These are phyloP conservation scores for Pleurotus ostreatus DNA, from an alignment of 768 basidiomycete species.

Conservation along the genomic window DNA sequence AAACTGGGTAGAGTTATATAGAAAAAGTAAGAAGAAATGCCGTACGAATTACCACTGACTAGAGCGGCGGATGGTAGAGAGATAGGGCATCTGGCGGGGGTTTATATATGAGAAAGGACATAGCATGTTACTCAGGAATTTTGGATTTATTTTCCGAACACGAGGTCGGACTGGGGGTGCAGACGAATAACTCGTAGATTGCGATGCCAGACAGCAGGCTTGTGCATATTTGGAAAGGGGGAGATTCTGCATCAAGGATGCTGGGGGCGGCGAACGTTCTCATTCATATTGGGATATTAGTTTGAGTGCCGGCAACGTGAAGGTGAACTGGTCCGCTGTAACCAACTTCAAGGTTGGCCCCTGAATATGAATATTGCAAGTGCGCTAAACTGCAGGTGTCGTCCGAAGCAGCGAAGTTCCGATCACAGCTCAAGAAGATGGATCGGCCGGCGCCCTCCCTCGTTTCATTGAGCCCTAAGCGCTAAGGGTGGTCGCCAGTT, in stretches of 20 bases:
- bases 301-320: neutral
- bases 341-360: neutral
- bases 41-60: conserved; percentile 13
- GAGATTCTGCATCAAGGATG: neutral
- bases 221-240: neutral
- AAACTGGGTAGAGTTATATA: conserved; percentile 13
- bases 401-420: neutral
- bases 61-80: conserved; percentile 16
- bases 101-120: conserved; percentile 13
- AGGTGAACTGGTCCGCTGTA: conserved; percentile 1
- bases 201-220: neutral
- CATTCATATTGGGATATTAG: conserved; percentile 5
- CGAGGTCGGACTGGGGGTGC: conserved; percentile 1
- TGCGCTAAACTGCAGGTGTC: neutral
- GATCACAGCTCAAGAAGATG: neutral
- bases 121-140: conserved; percentile 5
- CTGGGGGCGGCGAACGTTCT: conserved; percentile 5
- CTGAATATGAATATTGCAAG: neutral
- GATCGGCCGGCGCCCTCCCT: neutral
- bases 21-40: conserved; percentile 12
- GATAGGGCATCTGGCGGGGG: neutral
- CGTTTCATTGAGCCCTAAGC: neutral
- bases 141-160: conserved; percentile 9
- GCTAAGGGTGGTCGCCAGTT: too few species aligned
- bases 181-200: neutral